Conservation (phyloP, 1,284 basidiomycete genomes). For the Pisolithus thermaeus region DNA sequence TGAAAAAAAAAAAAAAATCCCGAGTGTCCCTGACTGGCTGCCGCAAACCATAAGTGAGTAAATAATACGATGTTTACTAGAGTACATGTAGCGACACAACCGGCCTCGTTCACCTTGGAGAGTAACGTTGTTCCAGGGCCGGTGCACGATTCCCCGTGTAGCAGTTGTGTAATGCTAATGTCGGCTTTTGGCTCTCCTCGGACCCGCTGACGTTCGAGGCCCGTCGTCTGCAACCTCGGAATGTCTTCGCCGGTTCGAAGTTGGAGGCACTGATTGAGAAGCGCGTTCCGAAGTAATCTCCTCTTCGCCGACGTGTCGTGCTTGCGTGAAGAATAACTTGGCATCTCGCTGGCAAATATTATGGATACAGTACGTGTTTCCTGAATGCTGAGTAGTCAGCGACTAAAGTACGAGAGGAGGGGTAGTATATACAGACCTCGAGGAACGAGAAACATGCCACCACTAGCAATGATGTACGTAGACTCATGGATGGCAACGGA, state of each 20-base stretch:
- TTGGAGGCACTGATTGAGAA: slow-evolving; percentile 28
- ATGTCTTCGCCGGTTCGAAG: slow-evolving; percentile 24
- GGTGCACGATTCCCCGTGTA: no score
- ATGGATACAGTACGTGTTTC: slow-evolving; percentile 87
- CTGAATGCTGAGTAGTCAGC: slow-evolving; percentile 32
- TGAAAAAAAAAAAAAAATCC: slow-evolving; percentile 5
- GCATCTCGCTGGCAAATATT: slow-evolving; percentile 82
- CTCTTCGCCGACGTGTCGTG: slow-evolving; percentile 55
- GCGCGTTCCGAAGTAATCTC: slow-evolving; percentile 18
- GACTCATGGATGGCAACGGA: slow-evolving; percentile 80
- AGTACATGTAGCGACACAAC: not conserved
- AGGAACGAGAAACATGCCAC: slow-evolving; percentile 88
- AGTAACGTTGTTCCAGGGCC: no score
- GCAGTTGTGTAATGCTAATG: slow-evolving; percentile 5
- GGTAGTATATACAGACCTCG: slow-evolving; percentile 56
- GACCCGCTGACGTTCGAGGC: slow-evolving; percentile 10
- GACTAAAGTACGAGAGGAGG: not conserved
- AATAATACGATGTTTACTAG: not conserved
- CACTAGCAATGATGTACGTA: slow-evolving; percentile 71
- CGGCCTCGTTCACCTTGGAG: no score
- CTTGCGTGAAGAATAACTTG: slow-evolving; percentile 90
- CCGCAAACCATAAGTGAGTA: not conserved
- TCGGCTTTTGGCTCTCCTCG: slow-evolving; percentile 16
- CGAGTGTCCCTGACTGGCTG: no score
- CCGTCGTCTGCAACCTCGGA: slow-evolving; percentile 16